These are phyloP conservation scores for Kodamaea sp. DNA, from an alignment of 1,139 yeast genomes.

Conservation along the genomic window DNA sequence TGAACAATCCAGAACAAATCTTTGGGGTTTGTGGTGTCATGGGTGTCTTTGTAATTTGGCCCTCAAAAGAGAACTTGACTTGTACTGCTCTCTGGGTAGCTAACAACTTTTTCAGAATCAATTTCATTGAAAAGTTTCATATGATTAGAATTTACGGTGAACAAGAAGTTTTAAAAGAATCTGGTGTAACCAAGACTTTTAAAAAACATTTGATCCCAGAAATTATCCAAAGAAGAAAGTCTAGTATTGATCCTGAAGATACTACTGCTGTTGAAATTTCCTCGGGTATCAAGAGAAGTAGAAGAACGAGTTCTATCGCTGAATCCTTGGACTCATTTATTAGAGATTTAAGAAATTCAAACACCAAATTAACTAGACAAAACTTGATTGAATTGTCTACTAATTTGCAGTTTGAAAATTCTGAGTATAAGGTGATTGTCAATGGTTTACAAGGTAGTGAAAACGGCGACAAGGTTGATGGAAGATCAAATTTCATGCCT, in stretches of 20 bases:
- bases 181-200: constrained; percentile 67
- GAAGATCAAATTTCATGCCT: constrained; percentile 11
- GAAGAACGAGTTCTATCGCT: constrained; percentile 28
- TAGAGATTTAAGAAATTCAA: constrained; percentile 35
- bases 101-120: constrained; percentile 63
- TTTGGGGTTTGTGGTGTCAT: constrained; percentile 81
- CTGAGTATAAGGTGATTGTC: constrained; percentile 31
- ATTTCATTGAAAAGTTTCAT: constrained; percentile 75
- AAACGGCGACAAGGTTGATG: constrained; percentile 12
- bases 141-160: constrained; percentile 78
- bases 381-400: constrained; percentile 42
- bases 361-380: constrained; percentile 33
- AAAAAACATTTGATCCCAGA: constrained; percentile 49
- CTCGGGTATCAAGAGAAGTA: constrained; percentile 12
- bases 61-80: constrained; percentile 51
- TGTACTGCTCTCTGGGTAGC: constrained; percentile 67
- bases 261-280: not conserved
- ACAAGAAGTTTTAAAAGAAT: constrained; percentile 52
- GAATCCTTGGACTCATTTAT: constrained; percentile 43
- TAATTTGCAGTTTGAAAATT: constrained; percentile 37
- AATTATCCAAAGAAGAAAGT: constrained; percentile 31
- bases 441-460: constrained; percentile 18
- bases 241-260: constrained; percentile 12
- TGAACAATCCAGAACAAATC: constrained; percentile 81
- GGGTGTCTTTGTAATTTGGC: constrained; percentile 69